phyloP scores from a whole-genome alignment of 495 filamentous ascomycete species.

The Cetradonia linearis region DNA sequence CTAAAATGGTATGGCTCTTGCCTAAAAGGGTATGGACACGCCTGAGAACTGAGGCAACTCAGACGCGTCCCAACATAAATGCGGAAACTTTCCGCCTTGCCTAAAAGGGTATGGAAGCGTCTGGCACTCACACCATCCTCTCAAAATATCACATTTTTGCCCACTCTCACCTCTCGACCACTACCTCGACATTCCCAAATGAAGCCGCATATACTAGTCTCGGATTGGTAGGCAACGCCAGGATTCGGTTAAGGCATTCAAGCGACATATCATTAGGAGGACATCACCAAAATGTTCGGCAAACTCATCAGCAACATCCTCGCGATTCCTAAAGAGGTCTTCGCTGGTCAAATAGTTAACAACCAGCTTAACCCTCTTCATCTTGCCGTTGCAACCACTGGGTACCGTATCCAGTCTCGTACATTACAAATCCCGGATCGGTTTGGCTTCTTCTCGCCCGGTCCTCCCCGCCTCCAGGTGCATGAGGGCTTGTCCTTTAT shows the following conservation, averaged over 20 bases:
- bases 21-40: too few relatives aligned
- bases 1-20: too few relatives aligned
- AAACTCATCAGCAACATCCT: slow-evolving; percentile 16
- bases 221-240: too few relatives aligned
- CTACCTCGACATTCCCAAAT: too few relatives aligned
- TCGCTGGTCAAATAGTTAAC: slow-evolving; percentile 20
- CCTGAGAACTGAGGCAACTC: too few relatives aligned
- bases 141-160: background rate
- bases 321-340: background rate
- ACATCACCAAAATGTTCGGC: slow-evolving; percentile 15
- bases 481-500: background rate
- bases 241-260: too few relatives aligned
- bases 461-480: slow-evolving; percentile 28
- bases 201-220: too few relatives aligned
- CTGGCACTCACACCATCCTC: background rate
- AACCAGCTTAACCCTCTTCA: slow-evolving; percentile 30
- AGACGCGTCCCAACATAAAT: too few relatives aligned
- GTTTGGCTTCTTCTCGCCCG: slow-evolving; percentile 28
- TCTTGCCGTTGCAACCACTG: slow-evolving; percentile 25
- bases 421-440: slow-evolving; percentile 28
- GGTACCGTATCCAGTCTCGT: slow-evolving; percentile 30
- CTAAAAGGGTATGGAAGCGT: too few relatives aligned
- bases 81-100: too few relatives aligned
- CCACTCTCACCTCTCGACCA: background rate
- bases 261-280: too few relatives aligned